phyloP scores from a whole-genome alignment of 352 stramenopile genomes.

The Pythium brassicae region DNA sequence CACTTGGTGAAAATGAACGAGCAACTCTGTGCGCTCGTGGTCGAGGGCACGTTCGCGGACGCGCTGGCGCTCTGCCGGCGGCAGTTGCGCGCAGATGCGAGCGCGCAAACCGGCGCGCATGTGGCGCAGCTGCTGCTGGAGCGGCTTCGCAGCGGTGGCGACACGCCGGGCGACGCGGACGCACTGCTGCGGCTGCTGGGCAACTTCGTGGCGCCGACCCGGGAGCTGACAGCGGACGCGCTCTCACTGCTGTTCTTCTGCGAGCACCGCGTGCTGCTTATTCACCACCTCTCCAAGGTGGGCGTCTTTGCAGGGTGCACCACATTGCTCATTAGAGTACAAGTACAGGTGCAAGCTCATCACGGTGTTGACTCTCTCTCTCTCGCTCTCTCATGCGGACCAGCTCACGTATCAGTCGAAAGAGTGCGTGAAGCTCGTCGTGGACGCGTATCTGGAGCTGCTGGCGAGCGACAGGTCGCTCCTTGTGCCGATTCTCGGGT shows the following conservation, averaged over 20 bases:
- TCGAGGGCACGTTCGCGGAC: constrained; percentile 37
- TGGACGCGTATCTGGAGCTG: constrained; percentile 72
- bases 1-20: constrained; percentile 14
- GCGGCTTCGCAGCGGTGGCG: constrained; percentile 46
- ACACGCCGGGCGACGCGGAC: constrained; percentile 69
- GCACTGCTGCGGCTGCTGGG: constrained; percentile 64
- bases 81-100: constrained; percentile 45
- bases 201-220: constrained; percentile 68
- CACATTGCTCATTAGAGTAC: not conserved
- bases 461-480: constrained; percentile 69
- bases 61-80: constrained; percentile 48
- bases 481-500: constrained; percentile 75
- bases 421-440: constrained; percentile 71
- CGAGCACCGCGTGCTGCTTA: constrained; percentile 69
- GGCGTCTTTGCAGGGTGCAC: not conserved
- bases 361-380: not conserved
- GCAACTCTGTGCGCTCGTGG: constrained; percentile 39
- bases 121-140: constrained; percentile 64
- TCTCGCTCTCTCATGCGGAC: not conserved
- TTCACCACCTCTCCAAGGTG: constrained; percentile 80
- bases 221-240: constrained; percentile 68
- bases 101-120: constrained; percentile 28
- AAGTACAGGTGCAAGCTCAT: not conserved
- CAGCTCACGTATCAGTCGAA: constrained; percentile 81
- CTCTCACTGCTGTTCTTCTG: constrained; percentile 68